Evolutionary conservation across 2,329 filamentous ascomycete genomes (phyloP), one percentile per base, ranked within the genome.

Genomic region (Ophiostoma fasciatum): DNA sequence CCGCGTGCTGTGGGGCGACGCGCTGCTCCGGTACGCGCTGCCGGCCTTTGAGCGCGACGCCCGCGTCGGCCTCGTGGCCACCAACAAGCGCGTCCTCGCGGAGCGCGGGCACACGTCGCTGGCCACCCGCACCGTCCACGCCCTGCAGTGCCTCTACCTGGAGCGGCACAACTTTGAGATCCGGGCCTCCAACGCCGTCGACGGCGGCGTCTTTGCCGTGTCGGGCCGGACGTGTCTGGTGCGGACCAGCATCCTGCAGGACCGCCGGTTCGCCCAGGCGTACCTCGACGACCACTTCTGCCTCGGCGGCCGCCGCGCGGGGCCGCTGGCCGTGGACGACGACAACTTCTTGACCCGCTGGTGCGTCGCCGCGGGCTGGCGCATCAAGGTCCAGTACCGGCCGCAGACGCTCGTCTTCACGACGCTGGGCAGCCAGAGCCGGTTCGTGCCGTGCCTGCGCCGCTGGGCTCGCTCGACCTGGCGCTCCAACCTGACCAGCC

Each of bases 81-180:
- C 70, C 7, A 64, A 63, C 46, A 75, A 77, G 51, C 58, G 59
- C 0, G 68, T 71, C 7, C 52, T 55, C 6, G 61, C 66, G 3
- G 54, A 55, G 5, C 45, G 39, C 7, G 36, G 37, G 0, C 43
- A 44, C 0, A n/a, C 33, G 7, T 49, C 50, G 4, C 21, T 50
- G 2, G 54, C 49, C 49, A 37, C 36, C 5, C 52, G 51, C 0
- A 51, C 65, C 35, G 61, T 60, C 50, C 74, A 77, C 51, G 63
- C 73, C 47, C 55, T 77, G 14, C 71, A 67, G 0, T 64, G 64
- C 21, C 50, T 63, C n/a, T 76, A 77, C 47, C 61, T 78, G 1
- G 62, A 69, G 44, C 66, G 72, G 0, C 69, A 75, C 50, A 76
- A 75, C 47, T 78, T 68, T 49, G 73, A 78, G 47, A 66, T 71